phyloP scores from a whole-genome alignment of 2,329 filamentous ascomycete species.

The Colletotrichum magnum region DNA sequence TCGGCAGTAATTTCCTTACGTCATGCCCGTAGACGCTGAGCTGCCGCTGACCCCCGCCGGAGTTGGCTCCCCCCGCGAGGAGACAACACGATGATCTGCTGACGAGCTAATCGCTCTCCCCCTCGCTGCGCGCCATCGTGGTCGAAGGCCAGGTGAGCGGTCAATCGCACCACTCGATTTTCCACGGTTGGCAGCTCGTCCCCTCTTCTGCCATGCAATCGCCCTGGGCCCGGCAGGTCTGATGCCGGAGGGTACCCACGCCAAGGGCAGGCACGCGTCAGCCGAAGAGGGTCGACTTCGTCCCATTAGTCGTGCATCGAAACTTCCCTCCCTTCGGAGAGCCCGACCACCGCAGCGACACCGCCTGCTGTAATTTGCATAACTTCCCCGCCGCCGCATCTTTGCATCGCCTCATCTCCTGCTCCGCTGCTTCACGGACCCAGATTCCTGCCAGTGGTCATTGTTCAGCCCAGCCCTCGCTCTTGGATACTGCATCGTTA shows the following conservation, averaged over 20 bases:
- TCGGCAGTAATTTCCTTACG: constrained; percentile 11
- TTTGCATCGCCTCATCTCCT: neutral
- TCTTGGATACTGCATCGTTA: constrained; percentile 3
- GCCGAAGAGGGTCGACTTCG: constrained; percentile 37
- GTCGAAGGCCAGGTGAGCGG: constrained; percentile 33
- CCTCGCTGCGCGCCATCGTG: constrained; percentile 20
- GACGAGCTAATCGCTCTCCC: constrained; percentile 6
- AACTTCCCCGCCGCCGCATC: neutral
- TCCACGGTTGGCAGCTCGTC: constrained; percentile 1
- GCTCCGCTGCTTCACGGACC: neutral
- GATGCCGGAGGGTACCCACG: constrained; percentile 38
- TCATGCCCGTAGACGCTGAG: constrained; percentile 16
- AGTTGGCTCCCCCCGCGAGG: constrained; percentile 1
- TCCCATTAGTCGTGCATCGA: constrained; percentile 35
- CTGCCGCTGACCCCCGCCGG: constrained; percentile 12
- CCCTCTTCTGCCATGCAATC: constrained; percentile 9
- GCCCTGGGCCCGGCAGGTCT: constrained; percentile 30
- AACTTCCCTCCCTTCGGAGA: constrained; percentile 27
- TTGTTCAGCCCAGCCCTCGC: neutral
- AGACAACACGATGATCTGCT: neutral
- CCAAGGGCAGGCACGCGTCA: constrained; percentile 40
- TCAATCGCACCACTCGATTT: constrained; percentile 11
- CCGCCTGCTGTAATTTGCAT: neutral
- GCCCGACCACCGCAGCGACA: neutral
- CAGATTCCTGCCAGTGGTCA: neutral